Percentiles rank a stretch among this genome's conserved stretches.
Conservation (phyloP, 2,329 filamentous ascomycete species). For the Verruconis gallopava region DNA sequence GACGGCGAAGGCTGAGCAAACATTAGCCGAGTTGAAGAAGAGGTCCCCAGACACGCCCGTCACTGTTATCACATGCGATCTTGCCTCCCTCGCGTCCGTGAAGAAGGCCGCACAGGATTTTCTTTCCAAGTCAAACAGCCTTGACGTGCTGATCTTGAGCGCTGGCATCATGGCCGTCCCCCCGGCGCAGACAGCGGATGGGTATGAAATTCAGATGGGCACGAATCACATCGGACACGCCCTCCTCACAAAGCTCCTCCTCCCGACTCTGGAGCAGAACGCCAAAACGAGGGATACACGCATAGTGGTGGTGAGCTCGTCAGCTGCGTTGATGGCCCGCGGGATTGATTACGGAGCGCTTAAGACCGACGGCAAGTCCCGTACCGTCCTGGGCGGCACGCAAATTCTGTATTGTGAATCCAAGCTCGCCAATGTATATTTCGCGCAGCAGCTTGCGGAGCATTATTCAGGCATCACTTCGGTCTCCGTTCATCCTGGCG, state of each 20-base stretch:
- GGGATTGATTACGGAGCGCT: constrained; percentile 23
- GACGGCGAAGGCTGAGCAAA: neutral
- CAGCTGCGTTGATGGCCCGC: constrained; percentile 15
- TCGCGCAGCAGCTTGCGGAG: constrained; percentile 28
- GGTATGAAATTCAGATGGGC: constrained; percentile 38
- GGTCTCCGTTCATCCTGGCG: constrained; percentile 36
- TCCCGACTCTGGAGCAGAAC: constrained; percentile 30
- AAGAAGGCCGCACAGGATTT: constrained; percentile 27
- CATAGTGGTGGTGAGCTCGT: constrained; percentile 30
- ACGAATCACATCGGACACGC: constrained; percentile 41
- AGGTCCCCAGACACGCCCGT: constrained; percentile 25
- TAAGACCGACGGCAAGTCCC: constrained; percentile 27
- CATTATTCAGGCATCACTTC: constrained; percentile 33
- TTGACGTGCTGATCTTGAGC: constrained; percentile 36
- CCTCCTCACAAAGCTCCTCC: constrained; percentile 33
- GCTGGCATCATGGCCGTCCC: constrained; percentile 29
- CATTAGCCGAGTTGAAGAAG: constrained; percentile 27
- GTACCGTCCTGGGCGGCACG: constrained; percentile 20
- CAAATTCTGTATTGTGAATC: constrained; percentile 34
- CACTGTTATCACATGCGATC: constrained; percentile 25
- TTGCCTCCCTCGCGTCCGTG: constrained; percentile 29
- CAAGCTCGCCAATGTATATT: constrained; percentile 40
- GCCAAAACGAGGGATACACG: constrained; percentile 31
- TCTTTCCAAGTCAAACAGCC: constrained; percentile 21
- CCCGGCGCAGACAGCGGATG: constrained; percentile 29